These are phyloP conservation scores for Selenicereus undatus DNA, from an alignment of 148 eudicot genomes.

Conservation along the genomic window DNA sequence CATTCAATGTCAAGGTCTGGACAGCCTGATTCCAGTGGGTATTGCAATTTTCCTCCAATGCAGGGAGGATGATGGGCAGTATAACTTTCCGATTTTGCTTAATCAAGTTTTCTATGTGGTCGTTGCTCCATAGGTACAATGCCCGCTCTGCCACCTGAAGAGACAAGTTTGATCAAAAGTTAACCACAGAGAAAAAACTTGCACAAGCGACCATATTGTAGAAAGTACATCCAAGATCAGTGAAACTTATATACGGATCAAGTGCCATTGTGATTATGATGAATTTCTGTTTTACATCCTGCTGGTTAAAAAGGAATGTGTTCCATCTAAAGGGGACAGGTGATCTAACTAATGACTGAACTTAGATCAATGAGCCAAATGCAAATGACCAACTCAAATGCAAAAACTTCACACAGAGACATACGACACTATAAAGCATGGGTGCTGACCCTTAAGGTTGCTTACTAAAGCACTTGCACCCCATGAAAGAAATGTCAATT, in stretches of 20 bases:
- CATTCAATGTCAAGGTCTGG: conserved; percentile 39
- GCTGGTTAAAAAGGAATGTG: neutral
- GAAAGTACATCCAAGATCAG: neutral
- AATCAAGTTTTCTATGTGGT: conserved; percentile 41
- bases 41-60: conserved; percentile 35
- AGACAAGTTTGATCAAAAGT: neutral
- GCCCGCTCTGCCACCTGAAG: conserved; percentile 49
- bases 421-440: no score
- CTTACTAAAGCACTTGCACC: no score
- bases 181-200: neutral
- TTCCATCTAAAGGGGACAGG: neutral
- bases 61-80: conserved; percentile 41
- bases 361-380: no score
- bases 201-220: neutral
- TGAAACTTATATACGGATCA: neutral
- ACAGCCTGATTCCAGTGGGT: conserved; percentile 50
- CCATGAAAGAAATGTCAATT: no score
- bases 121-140: conserved; percentile 42
- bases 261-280: neutral
- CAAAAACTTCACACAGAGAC: no score
- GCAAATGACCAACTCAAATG: no score
- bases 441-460: no score
- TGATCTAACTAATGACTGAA: no score
- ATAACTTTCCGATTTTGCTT: conserved; percentile 40
- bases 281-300: neutral